Evolutionary conservation across 176 grass and related monocot genomes (phyloP), one percentile per base, ranked within the genome.

Genomic region (Carex kokanica): DNA sequence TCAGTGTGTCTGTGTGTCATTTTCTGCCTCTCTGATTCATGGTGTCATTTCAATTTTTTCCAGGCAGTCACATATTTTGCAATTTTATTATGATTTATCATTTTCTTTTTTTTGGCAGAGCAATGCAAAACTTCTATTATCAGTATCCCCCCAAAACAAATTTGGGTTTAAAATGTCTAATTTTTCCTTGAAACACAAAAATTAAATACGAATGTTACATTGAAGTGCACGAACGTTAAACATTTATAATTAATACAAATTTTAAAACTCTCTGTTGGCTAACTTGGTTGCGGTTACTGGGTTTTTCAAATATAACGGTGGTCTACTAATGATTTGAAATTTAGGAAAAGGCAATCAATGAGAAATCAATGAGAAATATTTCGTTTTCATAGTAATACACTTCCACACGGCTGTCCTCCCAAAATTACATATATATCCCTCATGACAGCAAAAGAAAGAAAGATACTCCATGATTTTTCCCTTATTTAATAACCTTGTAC

Each of bases 321-420:
- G 25, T n/a, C 18, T 12, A 55, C 7, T 54, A 13, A 55, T 61
- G 2, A 59, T 61, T 6, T 75, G 14, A 5, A 41, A 20, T 21
- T 71, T 11, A 43, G 67, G 3, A 43, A 78, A 78, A 56, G 51
- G 24, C 14, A 78, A 78, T 78, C n/a, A n/a, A n/a, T n/a, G 72
- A 29, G 2, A 47, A 75, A 75, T 54, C 47, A 54, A 75, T 54
- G n/a, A 12, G 71, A 29, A 74, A 78, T 18, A 8, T 13, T 32
- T 77, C 73, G 25, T 77, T 77, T 53, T 77, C 73, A 55, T 77
- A 56, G 25, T 78, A 56, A 78, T 78, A 78, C 73, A 32, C 24
- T 56, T 55, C 14, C 6, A 78, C 51, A 78, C 73, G 73, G 49
- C 73, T 78, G 2, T 78, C 5, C 73, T 78, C 25, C 73, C 49